Evolutionary conservation across 352 stramenopile genomes (phyloP).

Genomic region (Globisporangium cylindrosporum): DNA sequence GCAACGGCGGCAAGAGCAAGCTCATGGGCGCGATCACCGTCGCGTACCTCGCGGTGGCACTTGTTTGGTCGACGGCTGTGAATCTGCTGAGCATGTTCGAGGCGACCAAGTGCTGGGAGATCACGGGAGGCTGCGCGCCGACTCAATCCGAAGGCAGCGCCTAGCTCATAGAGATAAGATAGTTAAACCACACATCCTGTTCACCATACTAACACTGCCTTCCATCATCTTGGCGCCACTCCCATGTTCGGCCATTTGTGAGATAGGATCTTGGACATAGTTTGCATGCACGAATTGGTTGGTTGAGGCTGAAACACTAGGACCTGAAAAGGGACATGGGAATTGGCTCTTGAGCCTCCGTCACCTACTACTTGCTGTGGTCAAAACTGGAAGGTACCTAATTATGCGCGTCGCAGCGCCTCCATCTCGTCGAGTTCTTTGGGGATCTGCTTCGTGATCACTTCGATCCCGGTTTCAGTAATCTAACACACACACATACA

Average conservation of each 20-base stretch:
- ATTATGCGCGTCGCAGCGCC: slow-evolving; percentile 32
- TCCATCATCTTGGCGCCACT: neutral
- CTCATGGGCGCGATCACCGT: slow-evolving; percentile 36
- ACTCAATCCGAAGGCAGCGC: neutral
- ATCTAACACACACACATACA: slow-evolving; percentile 38
- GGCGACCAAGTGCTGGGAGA: slow-evolving; percentile 53
- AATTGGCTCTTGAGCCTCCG: neutral
- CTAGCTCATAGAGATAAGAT: neutral
- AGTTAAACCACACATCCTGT: neutral
- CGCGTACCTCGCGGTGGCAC: slow-evolving; percentile 29
- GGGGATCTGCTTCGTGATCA: slow-evolving; percentile 62
- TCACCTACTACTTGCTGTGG: neutral
- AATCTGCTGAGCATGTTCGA: slow-evolving; percentile 54
- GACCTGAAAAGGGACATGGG: too few relatives aligned
- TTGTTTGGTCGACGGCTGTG: slow-evolving; percentile 35
- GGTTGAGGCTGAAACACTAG: too few relatives aligned
- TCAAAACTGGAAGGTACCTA: neutral
- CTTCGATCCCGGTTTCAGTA: slow-evolving; percentile 67
- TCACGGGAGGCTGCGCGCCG: slow-evolving; percentile 49
- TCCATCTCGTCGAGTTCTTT: slow-evolving; percentile 76
- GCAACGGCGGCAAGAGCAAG: slow-evolving; percentile 33
- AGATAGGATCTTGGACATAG: neutral
- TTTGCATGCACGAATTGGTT: neutral
- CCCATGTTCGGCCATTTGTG: neutral
- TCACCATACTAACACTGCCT: neutral